Conservation (phyloP, 805 yeast genomes). For the Hanseniaspora osmophila region DNA sequence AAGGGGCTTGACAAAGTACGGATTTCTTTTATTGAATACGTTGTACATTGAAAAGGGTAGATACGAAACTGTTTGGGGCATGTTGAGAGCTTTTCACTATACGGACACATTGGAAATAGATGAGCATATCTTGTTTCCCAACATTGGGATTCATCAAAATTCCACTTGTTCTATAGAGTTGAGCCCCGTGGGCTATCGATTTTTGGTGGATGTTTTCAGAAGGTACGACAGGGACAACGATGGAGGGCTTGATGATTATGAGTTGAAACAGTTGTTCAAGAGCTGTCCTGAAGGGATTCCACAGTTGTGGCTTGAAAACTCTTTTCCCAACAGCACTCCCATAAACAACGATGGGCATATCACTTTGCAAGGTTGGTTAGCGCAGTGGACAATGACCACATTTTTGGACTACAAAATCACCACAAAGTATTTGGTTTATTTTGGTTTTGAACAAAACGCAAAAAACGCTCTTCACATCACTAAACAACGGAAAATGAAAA, state of each 20-base stretch:
- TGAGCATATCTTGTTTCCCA: constrained; percentile 69
- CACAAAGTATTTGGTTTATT: constrained; percentile 73
- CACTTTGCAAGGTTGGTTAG: constrained; percentile 95
- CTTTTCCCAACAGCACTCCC: constrained; percentile 79
- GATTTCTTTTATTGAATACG: constrained; percentile 65
- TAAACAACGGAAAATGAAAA: constrained; percentile 59
- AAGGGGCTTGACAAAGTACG: constrained; percentile 54
- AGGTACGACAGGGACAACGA: constrained; percentile 90
- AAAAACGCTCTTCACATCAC: constrained; percentile 60
- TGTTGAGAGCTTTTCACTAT: constrained; percentile 73
- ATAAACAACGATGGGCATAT: constrained; percentile 82
- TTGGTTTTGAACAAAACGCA: constrained; percentile 61
- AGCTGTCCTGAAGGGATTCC: constrained; percentile 89
- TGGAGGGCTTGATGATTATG: constrained; percentile 77
- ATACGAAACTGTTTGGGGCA: constrained; percentile 96
- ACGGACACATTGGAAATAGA: constrained; percentile 81
- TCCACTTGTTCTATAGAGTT: constrained; percentile 63
- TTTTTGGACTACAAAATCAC: constrained; percentile 73
- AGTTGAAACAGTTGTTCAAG: constrained; percentile 51
- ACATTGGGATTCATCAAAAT: constrained; percentile 53
- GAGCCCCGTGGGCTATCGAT: constrained; percentile 83
- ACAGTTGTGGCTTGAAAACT: constrained; percentile 65
- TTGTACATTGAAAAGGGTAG: constrained; percentile 82
- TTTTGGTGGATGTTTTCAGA: constrained; percentile 78
- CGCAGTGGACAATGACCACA: constrained; percentile 97